These are phyloP conservation scores for Blakeslea trispora DNA, from an alignment of 371 early-diverging fungal species.

Conservation along the genomic window DNA sequence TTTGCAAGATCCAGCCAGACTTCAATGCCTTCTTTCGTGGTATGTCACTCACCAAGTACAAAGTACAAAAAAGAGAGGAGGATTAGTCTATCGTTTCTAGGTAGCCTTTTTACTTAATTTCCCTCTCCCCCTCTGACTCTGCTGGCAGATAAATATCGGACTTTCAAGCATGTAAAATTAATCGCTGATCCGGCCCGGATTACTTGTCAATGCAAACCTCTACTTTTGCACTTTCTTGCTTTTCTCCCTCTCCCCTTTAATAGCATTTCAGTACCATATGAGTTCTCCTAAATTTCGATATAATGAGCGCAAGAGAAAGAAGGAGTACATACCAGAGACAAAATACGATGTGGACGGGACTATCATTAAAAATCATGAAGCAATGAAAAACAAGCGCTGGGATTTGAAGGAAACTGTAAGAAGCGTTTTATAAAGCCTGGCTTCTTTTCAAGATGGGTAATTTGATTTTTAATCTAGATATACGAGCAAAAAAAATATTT, in stretches of 20 bases:
- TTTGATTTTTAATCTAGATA: conserved; percentile 22
- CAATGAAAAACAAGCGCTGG: conserved; percentile 35
- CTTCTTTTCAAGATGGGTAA: not conserved
- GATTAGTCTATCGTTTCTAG: not conserved
- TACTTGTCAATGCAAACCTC: too few relatives aligned
- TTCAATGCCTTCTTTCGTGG: not conserved
- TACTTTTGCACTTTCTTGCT: not conserved
- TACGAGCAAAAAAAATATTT: conserved; percentile 25
- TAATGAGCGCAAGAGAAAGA: conserved; percentile 15
- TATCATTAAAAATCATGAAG: conserved; percentile 35
- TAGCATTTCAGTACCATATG: too few relatives aligned
- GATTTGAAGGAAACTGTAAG: conserved; percentile 47
- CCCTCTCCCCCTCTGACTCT: not conserved
- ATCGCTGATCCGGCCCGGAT: not conserved
- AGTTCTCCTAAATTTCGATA: conserved; percentile 2
- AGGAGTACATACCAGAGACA: conserved; percentile 39
- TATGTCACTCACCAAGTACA: conserved; percentile 31
- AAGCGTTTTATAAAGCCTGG: not conserved
- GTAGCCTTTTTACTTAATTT: not conserved
- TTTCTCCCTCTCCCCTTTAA: not conserved
- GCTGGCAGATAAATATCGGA: not conserved
- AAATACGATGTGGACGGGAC: conserved; percentile 44
- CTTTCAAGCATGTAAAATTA: not conserved
- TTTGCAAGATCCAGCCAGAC: conserved; percentile 4
- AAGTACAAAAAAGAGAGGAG: conserved; percentile 35